Evolutionary conservation across 306 rosid species (phyloP), one percentile per base, ranked within the genome.

Genomic region (Castanea crenata): DNA sequence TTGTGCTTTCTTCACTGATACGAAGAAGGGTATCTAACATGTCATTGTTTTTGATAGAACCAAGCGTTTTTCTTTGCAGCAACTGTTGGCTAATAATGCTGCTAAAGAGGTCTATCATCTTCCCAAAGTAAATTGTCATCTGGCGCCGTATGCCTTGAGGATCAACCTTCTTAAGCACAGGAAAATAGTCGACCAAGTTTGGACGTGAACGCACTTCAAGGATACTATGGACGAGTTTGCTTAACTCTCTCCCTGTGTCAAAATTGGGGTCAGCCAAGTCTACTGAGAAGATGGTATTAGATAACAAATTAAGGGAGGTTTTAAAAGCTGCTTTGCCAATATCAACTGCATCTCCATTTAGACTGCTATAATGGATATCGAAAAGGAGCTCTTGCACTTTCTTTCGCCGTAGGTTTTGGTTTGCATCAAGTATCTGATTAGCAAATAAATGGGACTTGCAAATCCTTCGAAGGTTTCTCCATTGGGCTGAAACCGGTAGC

Each of bases 261-360:
- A 51, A 51, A 21, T 7, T 59, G 2, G 58, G 46, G 51, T 64
- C 74, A 1, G 58, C 67, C 25, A 72, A 72, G 52, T 78, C 76
- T 23, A 72, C 6, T 1, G 74, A 59, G 46, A 72, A 51, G 34
- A 80, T 31, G 19, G 83, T 74, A 18, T 34, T 51, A 13, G 74
- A 80, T 51, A 80, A 74, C 61, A 64, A 7, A 74, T 51, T 80
- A 35, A 80, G 74, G 3, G 69, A 0, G 23, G 73, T 72, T 62
- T 31, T 72, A 25, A 73, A 79, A 72, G 73, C 77, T 0, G 77
- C 72, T 72, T 3, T 62, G 3, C 77, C 82, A 13, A 72, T 72
- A 6, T 79, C 77, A 8, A 79, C 71, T 6, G 73, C 71, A 25
- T 79, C 65, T 6, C 73, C 73, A 0, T 31, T 29, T 6, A 52